Base-by-base conservation (phyloP, 495 filamentous ascomycete species). In the Neurospora sp. region DNA sequence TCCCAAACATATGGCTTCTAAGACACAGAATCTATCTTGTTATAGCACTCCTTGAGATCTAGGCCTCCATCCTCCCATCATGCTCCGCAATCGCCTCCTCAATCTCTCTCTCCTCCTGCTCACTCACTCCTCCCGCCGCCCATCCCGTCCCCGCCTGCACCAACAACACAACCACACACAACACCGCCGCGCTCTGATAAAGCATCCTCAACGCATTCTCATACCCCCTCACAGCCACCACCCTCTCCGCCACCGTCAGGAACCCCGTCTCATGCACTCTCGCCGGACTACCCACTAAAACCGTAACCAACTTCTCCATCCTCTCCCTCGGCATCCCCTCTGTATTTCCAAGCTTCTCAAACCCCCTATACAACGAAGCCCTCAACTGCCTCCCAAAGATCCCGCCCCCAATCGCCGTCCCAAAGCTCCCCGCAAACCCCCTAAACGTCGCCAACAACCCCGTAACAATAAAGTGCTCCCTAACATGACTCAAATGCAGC, bases 341-440 rank as follows among this genome's bases (percentile, higher is more conserved):
- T 31, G 2, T 31, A 31, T 31, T 31, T 31, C 27, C 27, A 31
- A 31, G 27, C 27, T 3, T 31, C 12, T 46, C 35, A 75, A 94
- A 93, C 0, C 91, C 90, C 1, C 79, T 77, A 41, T 86, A 84
- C 1, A 95, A 81, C 2, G 83, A 79, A 1, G 70, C 77, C n/a
- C 87, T 85, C 54, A 94, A 78, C 8, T 87, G 82, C 4, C 93
- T 86, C 11, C 85, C 82, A 78, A 94, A 95, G 39, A 93, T 84
- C 0, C 93, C 92, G 1, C 93, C 92, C 8, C 92, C 93, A 23
- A 93, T 91, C 0, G 92, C 90, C 16, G 90, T 90, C 1, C 93
- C 92, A 75, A 94, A 94, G n/a, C n/a, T n/a, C n/a, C n/a, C 92
- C 1, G 92, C 91, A 73, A 93, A 91, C 10, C 91, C 91, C 0